Evolutionary conservation across 768 basidiomycete species (phyloP), one percentile per base, ranked within the genome.

Genomic region (Rhizopogon vesiculosus): DNA sequence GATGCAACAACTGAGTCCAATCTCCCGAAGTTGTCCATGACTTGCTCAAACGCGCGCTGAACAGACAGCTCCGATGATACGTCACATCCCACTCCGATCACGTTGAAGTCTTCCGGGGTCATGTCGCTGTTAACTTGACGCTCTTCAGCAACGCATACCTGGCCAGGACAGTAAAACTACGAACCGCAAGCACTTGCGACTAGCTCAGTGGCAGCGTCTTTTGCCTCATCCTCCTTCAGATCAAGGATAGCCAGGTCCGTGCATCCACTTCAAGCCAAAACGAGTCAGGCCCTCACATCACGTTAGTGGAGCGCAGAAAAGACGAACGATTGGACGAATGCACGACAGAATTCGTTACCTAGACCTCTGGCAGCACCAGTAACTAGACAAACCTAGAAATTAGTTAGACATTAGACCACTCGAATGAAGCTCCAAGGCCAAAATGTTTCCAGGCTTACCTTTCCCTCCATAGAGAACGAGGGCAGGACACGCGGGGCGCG

Each of bases 281-380:
- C 50, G 45, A 41, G 59, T 59, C 40, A 51, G 56, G 56, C 33
- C n/a, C 25, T 35, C 46, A 10, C 12, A 12, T 9, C 42, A 40
- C 39, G 52, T 38, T 19, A 35, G 10, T 33, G 12, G 18, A n/a
- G 48, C 43, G 41, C 31, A 35, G 19, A 44, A 44, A 35, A 42
- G 28, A 58, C 54, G 40, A 56, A 91, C 90, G 90, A 89, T 72
- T 89, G 85, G 61, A 94, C 64, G 70, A 98, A 94, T 12, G 93
- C 93, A 45, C 86, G 82, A 68, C 93, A 94, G 68, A 98, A 93
- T 69, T 93, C 87, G 61, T 89, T 80, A 7, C 96, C 96, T 45
- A 98, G 75, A 7, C 96, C 96, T 64, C 90, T 80, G 12, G 94
- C 96, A 53, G 87, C 96, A 45, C 96, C 96, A 40, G 96, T 98